A percentile compares a stretch with the other conserved stretches of the same genome.
These are phyloP conservation scores for Dictyostelium purpureum DNA, from an alignment of 78 protist genomes.

Conservation along the genomic window DNA sequence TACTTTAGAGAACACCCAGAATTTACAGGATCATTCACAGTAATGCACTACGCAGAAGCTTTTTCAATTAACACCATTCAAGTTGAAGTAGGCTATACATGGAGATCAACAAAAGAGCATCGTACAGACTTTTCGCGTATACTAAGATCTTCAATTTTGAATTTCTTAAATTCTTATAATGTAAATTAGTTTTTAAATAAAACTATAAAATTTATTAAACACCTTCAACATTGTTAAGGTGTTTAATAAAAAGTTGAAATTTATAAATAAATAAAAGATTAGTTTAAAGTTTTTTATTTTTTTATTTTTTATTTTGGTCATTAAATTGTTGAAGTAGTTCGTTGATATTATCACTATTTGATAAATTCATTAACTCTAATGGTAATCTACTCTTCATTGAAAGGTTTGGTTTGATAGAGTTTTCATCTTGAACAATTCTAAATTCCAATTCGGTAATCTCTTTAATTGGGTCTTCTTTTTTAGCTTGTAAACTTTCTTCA, in stretches of 20 bases:
- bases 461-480: background rate
- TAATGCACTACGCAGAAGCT: background rate
- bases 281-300: too few relatives aligned
- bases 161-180: background rate
- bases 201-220: too few relatives aligned
- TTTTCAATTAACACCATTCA: conserved; percentile 27
- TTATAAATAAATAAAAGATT: too few relatives aligned
- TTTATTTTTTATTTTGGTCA: conserved; percentile 3
- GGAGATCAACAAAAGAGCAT: background rate
- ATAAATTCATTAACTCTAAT: background rate
- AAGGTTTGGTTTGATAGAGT: conserved; percentile 53
- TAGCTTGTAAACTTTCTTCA: background rate
- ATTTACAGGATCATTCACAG: conserved; percentile 47
- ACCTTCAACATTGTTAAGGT: too few relatives aligned
- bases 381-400: conserved; percentile 58
- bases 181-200: too few relatives aligned
- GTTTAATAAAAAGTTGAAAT: too few relatives aligned
- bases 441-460: conserved; percentile 5
- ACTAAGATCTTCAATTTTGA: conserved; percentile 35
- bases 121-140: background rate
- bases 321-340: conserved; percentile 26
- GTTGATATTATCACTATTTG: background rate
- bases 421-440: conserved; percentile 26
- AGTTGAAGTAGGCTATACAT: conserved; percentile 40
- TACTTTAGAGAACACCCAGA: conserved; percentile 38